These are phyloP conservation scores for Diplodia sapinea DNA, from an alignment of 2,329 filamentous ascomycete species.

Conservation along the genomic window DNA sequence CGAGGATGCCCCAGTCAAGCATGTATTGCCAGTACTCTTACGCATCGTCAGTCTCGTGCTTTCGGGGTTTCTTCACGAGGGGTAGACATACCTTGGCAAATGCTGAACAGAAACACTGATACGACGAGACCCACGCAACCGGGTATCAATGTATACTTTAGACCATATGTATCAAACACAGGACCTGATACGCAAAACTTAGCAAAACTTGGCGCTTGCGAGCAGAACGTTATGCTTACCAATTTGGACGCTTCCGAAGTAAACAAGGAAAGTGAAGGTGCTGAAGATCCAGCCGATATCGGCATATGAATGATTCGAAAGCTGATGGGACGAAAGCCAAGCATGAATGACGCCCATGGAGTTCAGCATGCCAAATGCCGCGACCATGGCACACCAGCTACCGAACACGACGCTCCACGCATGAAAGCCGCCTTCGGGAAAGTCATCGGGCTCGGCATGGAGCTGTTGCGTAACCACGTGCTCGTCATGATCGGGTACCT, in stretches of 20 bases:
- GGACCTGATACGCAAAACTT: constrained; percentile 38
- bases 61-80: neutral
- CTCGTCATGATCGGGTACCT: constrained; percentile 8
- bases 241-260: constrained; percentile 44
- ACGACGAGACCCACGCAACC: constrained; percentile 42
- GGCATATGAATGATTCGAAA: constrained; percentile 44
- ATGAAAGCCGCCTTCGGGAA: constrained; percentile 50
- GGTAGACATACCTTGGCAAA: constrained; percentile 36
- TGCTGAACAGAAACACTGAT: constrained; percentile 42
- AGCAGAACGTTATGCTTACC: constrained; percentile 32
- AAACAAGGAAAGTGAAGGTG: constrained; percentile 49
- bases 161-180: constrained; percentile 48
- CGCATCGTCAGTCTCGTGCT: constrained; percentile 13
- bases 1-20: constrained; percentile 48
- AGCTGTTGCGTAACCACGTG: constrained; percentile 24
- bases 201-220: neutral
- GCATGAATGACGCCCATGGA: constrained; percentile 49
- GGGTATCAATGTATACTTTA: constrained; percentile 40
- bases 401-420: constrained; percentile 54
- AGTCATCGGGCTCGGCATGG: constrained; percentile 30
- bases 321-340: constrained; percentile 47
- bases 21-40: constrained; percentile 52
- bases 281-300: constrained; percentile 53
- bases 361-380: constrained; percentile 51
- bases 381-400: constrained; percentile 50